Evolutionary conservation across 257 asterid genomes (phyloP).

Genomic region (Leonotis leonurus): DNA sequence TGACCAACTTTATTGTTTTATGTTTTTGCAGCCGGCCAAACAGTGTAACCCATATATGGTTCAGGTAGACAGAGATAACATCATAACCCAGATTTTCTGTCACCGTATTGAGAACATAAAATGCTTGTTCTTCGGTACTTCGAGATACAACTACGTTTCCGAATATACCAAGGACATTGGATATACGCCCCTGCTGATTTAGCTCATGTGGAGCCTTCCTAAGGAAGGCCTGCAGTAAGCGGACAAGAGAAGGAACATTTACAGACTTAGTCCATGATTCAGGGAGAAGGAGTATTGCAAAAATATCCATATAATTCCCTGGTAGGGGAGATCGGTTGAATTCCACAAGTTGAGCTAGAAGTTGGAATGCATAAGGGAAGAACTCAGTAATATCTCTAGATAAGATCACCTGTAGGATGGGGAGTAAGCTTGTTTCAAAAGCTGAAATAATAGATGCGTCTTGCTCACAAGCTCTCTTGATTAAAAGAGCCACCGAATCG

Average conservation of each 20-base stretch:
- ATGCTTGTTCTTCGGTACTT: slow-evolving; percentile 80
- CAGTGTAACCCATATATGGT: slow-evolving; percentile 73
- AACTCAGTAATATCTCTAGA: slow-evolving; percentile 68
- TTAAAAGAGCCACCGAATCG: slow-evolving; percentile 78
- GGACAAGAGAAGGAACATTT: slow-evolving; percentile 86
- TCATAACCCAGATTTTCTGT: slow-evolving; percentile 77
- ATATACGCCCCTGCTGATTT: slow-evolving; percentile 64
- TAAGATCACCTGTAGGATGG: slow-evolving; percentile 62
- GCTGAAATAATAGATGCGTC: slow-evolving; percentile 63
- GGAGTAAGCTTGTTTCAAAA: slow-evolving; percentile 69
- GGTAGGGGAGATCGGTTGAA: slow-evolving; percentile 58
- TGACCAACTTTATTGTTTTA: slow-evolving; percentile 55
- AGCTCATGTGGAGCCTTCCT: slow-evolving; percentile 80
- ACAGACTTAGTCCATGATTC: slow-evolving; percentile 85
- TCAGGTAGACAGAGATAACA: slow-evolving; percentile 46
- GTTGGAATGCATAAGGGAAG: slow-evolving; percentile 88
- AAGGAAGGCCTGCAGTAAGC: slow-evolving; percentile 89
- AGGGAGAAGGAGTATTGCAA: slow-evolving; percentile 65
- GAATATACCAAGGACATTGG: slow-evolving; percentile 75
- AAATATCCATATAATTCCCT: slow-evolving; percentile 63
- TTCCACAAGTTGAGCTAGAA: slow-evolving; percentile 93
- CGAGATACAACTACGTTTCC: slow-evolving; percentile 53
- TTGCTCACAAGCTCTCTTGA: slow-evolving; percentile 70
- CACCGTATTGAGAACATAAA: slow-evolving; percentile 90
- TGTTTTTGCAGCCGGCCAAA: slow-evolving; percentile 58